Conservation (phyloP, 805 yeast species). For the Saturnispora mendoncae region DNA sequence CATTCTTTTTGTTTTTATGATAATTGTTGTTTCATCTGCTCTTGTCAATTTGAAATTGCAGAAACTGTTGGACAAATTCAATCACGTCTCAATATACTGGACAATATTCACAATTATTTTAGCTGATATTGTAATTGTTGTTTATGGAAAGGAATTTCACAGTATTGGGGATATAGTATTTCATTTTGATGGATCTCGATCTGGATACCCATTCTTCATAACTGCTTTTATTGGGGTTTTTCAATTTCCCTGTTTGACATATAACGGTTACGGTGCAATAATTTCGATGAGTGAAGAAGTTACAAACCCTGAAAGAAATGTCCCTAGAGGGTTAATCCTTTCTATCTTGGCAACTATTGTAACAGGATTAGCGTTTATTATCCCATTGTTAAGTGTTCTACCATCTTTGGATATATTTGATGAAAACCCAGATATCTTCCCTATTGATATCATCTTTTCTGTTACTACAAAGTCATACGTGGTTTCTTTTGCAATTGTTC, state of each 20-base stretch:
- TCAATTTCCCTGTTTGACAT: slow-evolving; percentile 68
- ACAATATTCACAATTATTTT: slow-evolving; percentile 60
- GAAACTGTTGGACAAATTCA: slow-evolving; percentile 51
- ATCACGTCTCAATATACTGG: slow-evolving; percentile 66
- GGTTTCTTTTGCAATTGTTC: slow-evolving; percentile 59
- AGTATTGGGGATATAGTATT: slow-evolving; percentile 52
- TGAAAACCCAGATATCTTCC: slow-evolving; percentile 59
- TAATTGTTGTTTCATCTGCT: slow-evolving; percentile 51
- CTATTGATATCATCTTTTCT: slow-evolving; percentile 70
- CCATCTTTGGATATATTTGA: slow-evolving; percentile 59
- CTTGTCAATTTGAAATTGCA: slow-evolving; percentile 56
- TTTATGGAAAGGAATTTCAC: slow-evolving; percentile 52
- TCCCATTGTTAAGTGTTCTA: slow-evolving; percentile 62
- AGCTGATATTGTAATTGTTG: slow-evolving; percentile 53
- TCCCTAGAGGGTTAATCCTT: slow-evolving; percentile 63
- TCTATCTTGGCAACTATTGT: slow-evolving; percentile 56
- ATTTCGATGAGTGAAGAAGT: slow-evolving; percentile 82
- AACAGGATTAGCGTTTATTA: slow-evolving; percentile 63
- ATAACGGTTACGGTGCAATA: slow-evolving; percentile 77
- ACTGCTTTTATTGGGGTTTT: slow-evolving; percentile 77
- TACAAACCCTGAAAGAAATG: slow-evolving; percentile 59
- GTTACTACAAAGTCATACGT: slow-evolving; percentile 58
- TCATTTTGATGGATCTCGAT: slow-evolving; percentile 58
- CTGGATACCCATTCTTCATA: slow-evolving; percentile 66
- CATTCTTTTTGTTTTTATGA: slow-evolving; percentile 48